A percentile compares a stretch with the other conserved stretches of the same genome.
Evolutionary conservation across 306 rosid genomes (phyloP).

Genomic region (Trifolium pratense): DNA sequence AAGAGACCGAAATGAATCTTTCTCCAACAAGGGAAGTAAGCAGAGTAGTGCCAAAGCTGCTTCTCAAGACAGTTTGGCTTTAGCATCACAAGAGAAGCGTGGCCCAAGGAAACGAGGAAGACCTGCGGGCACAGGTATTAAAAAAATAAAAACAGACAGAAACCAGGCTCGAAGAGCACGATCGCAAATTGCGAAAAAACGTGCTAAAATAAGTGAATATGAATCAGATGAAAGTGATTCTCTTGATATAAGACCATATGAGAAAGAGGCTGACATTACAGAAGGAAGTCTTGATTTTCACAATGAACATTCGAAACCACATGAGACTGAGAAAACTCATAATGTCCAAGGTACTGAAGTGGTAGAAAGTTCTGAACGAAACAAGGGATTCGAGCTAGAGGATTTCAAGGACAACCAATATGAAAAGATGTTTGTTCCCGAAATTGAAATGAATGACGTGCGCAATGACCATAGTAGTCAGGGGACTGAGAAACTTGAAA

Average conservation of each 20-base stretch:
- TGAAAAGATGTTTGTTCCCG: conserved; percentile 42
- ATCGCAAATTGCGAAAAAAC: conserved; percentile 49
- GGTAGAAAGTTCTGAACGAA: conserved; percentile 40
- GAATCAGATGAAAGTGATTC: conserved; percentile 66
- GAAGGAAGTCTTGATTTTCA: conserved; percentile 33
- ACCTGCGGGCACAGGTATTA: conserved; percentile 54
- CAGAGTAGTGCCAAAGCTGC: conserved; percentile 46
- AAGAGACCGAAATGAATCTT: conserved; percentile 36
- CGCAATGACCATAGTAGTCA: conserved; percentile 35
- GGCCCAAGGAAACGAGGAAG: conserved; percentile 74
- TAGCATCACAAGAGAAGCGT: conserved; percentile 47
- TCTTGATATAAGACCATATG: conserved; percentile 41
- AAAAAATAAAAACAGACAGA: conserved; percentile 46
- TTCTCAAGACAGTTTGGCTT: conserved; percentile 36
- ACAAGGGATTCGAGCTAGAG: conserved; percentile 41
- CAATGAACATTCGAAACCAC: conserved; percentile 39
- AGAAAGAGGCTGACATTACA: conserved; percentile 37
- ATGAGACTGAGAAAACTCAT: conserved; percentile 27
- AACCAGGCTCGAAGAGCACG: conserved; percentile 60
- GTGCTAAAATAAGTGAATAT: conserved; percentile 66
- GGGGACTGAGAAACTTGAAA: conserved; percentile 51
- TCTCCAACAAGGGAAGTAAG: conserved; percentile 41
- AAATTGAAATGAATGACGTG: conserved; percentile 48
- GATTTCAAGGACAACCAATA: conserved; percentile 26
- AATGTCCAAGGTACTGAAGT: conserved; percentile 40